phyloP scores from a whole-genome alignment of 164 flowering plant genomes.

The Cinnamomum micranthum region DNA sequence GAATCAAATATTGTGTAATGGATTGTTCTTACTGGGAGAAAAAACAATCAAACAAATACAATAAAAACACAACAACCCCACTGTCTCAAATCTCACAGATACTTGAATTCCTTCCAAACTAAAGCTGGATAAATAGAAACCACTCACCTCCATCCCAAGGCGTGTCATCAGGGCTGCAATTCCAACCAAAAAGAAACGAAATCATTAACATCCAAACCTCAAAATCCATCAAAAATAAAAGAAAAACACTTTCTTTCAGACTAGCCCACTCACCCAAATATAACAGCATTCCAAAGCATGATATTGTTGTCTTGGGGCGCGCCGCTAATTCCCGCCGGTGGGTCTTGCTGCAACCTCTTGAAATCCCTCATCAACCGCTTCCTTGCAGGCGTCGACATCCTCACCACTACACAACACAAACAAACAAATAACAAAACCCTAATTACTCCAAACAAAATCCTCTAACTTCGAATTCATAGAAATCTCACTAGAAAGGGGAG shows the following conservation, averaged over 20 bases:
- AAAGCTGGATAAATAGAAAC: neutral
- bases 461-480: no score
- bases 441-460: no score
- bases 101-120: no score
- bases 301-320: constrained; percentile 93
- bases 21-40: no score
- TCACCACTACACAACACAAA: constrained; percentile 8
- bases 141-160: constrained; percentile 97
- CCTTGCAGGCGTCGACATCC: constrained; percentile 85
- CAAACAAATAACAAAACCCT: no score
- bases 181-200: constrained; percentile 12
- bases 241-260: neutral
- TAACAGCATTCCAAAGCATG: constrained; percentile 92
- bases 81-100: no score
- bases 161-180: constrained; percentile 94
- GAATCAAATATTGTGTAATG: no score
- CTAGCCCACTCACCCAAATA: constrained; percentile 88
- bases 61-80: no score
- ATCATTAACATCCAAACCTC: neutral
- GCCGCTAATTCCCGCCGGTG: constrained; percentile 92
- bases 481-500: no score
- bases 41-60: no score
- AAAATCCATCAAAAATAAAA: neutral
- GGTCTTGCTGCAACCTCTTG: constrained; percentile 90
- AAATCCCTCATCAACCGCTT: constrained; percentile 93